Evolutionary conservation across 176 grass and related monocot genomes (phyloP).

Genomic region (Leersia perrieri): DNA sequence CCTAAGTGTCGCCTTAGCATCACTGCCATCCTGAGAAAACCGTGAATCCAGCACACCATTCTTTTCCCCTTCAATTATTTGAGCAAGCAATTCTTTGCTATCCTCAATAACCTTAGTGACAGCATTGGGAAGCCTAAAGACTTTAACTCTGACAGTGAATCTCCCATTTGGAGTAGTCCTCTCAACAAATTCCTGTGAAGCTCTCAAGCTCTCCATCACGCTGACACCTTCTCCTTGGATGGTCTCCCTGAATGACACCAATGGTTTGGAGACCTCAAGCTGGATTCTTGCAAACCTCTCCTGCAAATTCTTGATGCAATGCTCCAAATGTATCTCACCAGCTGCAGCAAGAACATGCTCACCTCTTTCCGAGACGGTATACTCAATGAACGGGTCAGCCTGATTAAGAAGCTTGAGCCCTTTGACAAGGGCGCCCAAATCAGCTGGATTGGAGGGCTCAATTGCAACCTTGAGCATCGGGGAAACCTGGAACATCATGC

Average conservation of each 20-base stretch:
- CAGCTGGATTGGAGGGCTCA: conserved; percentile 70
- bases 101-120: conserved; percentile 88
- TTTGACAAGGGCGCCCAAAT: conserved; percentile 58
- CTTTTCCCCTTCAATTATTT: conserved; percentile 62
- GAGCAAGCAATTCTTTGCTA: conserved; percentile 56
- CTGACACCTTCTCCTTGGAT: conserved; percentile 62
- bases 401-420: conserved; percentile 80
- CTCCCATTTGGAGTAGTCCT: conserved; percentile 77
- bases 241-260: conserved; percentile 89
- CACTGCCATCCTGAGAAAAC: conserved; percentile 43
- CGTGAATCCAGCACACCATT: conserved; percentile 26
- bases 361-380: conserved; percentile 65
- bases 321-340: conserved; percentile 88
- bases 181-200: conserved; percentile 47
- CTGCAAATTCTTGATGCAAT: conserved; percentile 77
- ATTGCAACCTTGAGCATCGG: conserved; percentile 86
- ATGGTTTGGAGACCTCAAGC: conserved; percentile 67
- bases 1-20: conserved; percentile 38
- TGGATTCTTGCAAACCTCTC: conserved; percentile 92
- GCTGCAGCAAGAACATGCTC: conserved; percentile 85
- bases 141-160: conserved; percentile 66
- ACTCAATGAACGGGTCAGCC: conserved; percentile 86
- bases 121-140: conserved; percentile 65
- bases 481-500: conserved; percentile 89
- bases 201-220: conserved; percentile 40